These are phyloP conservation scores for Bruguiera gymnorhiza DNA, from an alignment of 345 rosid genomes.

Conservation along the genomic window DNA sequence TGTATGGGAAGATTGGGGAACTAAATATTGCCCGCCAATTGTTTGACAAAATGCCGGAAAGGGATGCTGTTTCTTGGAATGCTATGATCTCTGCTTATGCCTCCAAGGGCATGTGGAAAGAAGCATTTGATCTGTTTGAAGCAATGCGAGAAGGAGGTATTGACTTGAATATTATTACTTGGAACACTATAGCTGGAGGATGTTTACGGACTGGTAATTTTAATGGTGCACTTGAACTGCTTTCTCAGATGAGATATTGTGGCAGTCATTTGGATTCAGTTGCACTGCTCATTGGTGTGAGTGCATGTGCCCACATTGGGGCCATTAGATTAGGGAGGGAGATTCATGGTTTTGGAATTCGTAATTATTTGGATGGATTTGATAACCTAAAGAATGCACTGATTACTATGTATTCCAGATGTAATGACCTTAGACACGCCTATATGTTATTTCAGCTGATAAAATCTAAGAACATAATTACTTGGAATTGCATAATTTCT, in stretches of 20 bases:
- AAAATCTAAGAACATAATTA: constrained; percentile 42
- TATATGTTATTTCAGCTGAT: constrained; percentile 38
- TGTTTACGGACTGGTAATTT: constrained; percentile 48
- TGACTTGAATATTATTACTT: constrained; percentile 49
- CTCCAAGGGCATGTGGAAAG: constrained; percentile 57
- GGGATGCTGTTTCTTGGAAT: constrained; percentile 79
- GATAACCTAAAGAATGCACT: constrained; percentile 59
- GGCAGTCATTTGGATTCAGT: constrained; percentile 47
- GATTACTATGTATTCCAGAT: constrained; percentile 75
- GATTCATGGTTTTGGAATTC: constrained; percentile 59
- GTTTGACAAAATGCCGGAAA: constrained; percentile 59
- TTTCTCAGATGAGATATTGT: constrained; percentile 47
- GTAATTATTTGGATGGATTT: constrained; percentile 31
- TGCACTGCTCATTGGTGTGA: constrained; percentile 54
- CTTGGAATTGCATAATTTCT: constrained; percentile 79
- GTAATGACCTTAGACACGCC: constrained; percentile 48
- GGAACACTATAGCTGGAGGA: constrained; percentile 70
- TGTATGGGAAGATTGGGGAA: constrained; percentile 65
- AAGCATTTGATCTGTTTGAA: constrained; percentile 59
- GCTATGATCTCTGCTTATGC: constrained; percentile 63
- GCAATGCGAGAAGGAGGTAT: constrained; percentile 45
- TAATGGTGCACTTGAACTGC: constrained; percentile 44
- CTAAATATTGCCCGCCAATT: constrained; percentile 41
- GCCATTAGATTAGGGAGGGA: constrained; percentile 52
- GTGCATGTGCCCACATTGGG: constrained; percentile 65